Percentiles rank a stretch among this genome's conserved stretches.
Evolutionary conservation across 768 basidiomycete genomes (phyloP).

Genomic region (Austroboletus eburneus): DNA sequence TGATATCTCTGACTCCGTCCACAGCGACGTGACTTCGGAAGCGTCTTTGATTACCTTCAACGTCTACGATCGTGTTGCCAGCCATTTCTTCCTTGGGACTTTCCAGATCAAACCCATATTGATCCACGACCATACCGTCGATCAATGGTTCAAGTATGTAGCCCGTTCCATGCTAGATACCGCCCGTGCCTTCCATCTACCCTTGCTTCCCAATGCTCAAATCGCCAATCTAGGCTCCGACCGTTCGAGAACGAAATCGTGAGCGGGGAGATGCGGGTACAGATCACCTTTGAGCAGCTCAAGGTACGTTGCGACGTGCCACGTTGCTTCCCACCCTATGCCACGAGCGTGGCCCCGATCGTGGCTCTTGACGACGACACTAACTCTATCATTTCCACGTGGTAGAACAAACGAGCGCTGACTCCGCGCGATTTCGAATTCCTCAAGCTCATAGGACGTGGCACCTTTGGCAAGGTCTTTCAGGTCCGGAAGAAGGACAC

Average conservation of each 20-base stretch:
- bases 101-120: slow-evolving; percentile 89
- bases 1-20: slow-evolving; percentile 19
- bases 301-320: slow-evolving; percentile 48
- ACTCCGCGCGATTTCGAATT: slow-evolving; percentile 98
- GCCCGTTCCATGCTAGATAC: slow-evolving; percentile 14
- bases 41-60: slow-evolving; percentile 80
- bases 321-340: slow-evolving; percentile 22
- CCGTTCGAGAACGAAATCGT: slow-evolving; percentile 79
- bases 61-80: slow-evolving; percentile 84
- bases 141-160: slow-evolving; percentile 95
- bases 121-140: slow-evolving; percentile 90
- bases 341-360: slow-evolving; percentile 22
- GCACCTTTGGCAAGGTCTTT: slow-evolving; percentile 98
- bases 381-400: slow-evolving; percentile 16
- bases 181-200: slow-evolving; percentile 8
- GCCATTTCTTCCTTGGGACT: slow-evolving; percentile 87
- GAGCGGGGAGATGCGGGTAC: slow-evolving; percentile 90
- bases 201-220: slow-evolving; percentile 13
- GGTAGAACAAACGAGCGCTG: slow-evolving; percentile 77
- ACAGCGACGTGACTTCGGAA: slow-evolving; percentile 91
- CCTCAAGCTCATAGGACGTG: slow-evolving; percentile 96
- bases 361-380: slow-evolving; percentile 18
- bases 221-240: slow-evolving; percentile 47
- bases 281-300: slow-evolving; percentile 89
- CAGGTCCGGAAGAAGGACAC: slow-evolving; percentile 99